A percentile compares a stretch with the other conserved stretches of the same genome.
phyloP scores from a whole-genome alignment of 805 yeast species.

The Ogataea populi-albae region DNA sequence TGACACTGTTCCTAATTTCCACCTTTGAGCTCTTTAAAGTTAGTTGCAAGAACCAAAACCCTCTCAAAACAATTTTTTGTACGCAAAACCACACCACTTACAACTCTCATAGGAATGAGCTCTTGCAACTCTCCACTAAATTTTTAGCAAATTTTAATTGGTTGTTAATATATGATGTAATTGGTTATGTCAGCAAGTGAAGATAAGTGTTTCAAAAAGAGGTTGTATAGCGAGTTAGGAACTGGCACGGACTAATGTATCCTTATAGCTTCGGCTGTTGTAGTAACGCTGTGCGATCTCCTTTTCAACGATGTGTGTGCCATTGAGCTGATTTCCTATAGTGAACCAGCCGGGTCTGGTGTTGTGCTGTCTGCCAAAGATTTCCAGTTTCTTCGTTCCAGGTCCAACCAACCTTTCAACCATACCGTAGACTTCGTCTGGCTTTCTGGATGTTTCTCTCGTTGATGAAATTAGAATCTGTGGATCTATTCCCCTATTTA shows the following conservation, averaged over 20 bases:
- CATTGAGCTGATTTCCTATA: constrained; percentile 74
- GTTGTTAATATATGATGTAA: too few species aligned
- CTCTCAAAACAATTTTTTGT: too few species aligned
- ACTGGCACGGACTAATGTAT: not conserved
- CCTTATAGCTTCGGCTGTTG: constrained; percentile 6
- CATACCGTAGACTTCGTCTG: constrained; percentile 85
- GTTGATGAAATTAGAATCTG: constrained; percentile 81
- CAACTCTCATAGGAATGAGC: too few species aligned
- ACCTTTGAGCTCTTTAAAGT: too few species aligned
- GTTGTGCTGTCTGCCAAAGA: constrained; percentile 86
- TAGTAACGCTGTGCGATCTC: constrained; percentile 40
- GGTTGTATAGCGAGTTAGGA: too few species aligned
- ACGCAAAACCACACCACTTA: too few species aligned
- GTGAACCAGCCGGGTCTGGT: constrained; percentile 88
- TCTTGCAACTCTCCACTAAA: too few species aligned
- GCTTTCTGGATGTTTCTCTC: constrained; percentile 86
- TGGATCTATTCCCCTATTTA: constrained; percentile 61
- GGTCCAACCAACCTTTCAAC: constrained; percentile 81
- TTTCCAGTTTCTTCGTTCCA: constrained; percentile 75
- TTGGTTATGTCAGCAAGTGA: constrained; percentile 1
- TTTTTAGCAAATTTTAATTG: too few species aligned
- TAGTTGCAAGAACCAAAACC: too few species aligned
- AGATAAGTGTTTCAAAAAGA: too few species aligned
- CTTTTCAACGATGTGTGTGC: constrained; percentile 53
- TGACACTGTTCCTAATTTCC: too few species aligned